Evolutionary conservation across 352 stramenopile genomes (phyloP), one percentile per base, ranked within the genome.

Genomic region (Phytophthora rubi): DNA sequence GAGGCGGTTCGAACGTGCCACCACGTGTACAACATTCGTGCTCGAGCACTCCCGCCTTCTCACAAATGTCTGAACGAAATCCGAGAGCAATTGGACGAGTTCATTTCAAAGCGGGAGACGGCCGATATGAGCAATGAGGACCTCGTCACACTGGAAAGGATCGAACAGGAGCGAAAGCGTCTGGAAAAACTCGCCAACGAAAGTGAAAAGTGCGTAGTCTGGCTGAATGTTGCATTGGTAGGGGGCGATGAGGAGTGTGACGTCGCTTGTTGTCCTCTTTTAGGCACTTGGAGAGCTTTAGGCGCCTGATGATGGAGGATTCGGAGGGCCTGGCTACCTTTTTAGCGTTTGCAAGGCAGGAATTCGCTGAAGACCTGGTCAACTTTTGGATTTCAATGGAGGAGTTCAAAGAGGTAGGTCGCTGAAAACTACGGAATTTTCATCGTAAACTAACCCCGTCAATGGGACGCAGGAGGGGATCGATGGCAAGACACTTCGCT

Each of bases 341-440:
- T 52, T 33, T 87, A 18, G 57, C 62, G 15, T 92, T 88, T 42
- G 77, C 75, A 5, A 72, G 64, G 10, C 64, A 63, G 23, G 82
- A 92, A 45, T 88, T 93, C 45, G 76, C 77, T 6, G 78, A 90
- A 23, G 81, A 90, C 21, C 57, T 89, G 6, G 65, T 89, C 13
- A 62, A 52, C 6, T 90, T 90, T 53, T 93, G 85, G 83, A 73
- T 88, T 26, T 82, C 74, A 8, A 76, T 90, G n/a, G 81, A 91
- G 39, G 59, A 81, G 13, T 85, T 76, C 42, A 90, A 87, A 55
- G 66, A 79, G 73, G 77, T 87, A 53, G 47, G 42, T 10, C 6
- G 42, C 42, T 44, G 37, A 9, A 7, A 21, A 48, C 13, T 15
- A 15, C 9, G 42, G 16, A 10, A 18, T 48, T 18, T 21, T 8